Conservation (phyloP, 1,284 basidiomycete species). For the Microbotryomycetes sp. region DNA sequence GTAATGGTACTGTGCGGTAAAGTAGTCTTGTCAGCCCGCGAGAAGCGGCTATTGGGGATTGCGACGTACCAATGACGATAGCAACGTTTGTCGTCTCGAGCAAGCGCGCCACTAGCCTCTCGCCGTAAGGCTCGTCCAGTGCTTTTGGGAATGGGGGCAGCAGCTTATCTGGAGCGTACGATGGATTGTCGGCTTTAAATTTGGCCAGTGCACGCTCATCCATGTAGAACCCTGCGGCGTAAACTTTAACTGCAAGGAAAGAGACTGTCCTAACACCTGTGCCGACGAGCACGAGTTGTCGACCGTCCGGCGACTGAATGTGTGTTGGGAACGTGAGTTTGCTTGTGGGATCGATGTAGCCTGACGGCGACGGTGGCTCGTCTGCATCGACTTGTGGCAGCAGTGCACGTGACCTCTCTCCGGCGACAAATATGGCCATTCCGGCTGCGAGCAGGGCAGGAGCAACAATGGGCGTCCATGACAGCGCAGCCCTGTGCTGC, state of each 20-base stretch:
- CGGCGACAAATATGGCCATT: too few species aligned
- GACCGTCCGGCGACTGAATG: slow-evolving; percentile 32
- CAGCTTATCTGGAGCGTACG: not conserved
- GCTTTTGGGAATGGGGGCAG: not conserved
- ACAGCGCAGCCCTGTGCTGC: too few species aligned
- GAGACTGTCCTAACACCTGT: slow-evolving; percentile 74
- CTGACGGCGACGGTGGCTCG: not conserved
- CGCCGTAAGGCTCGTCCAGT: not conserved
- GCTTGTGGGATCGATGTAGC: slow-evolving; percentile 40
- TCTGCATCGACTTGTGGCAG: slow-evolving; percentile 8
- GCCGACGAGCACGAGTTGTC: slow-evolving; percentile 59
- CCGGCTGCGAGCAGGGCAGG: too few species aligned
- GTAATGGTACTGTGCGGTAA: slow-evolving; percentile 59
- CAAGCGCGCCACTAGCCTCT: slow-evolving; percentile 9
- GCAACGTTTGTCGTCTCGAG: slow-evolving; percentile 24
- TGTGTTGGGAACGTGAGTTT: slow-evolving; percentile 39
- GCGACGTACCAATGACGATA: slow-evolving; percentile 24
- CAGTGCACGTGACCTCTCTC: too few species aligned
- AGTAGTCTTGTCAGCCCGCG: not conserved
- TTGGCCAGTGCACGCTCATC: slow-evolving; percentile 47
- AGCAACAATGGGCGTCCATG: too few species aligned
- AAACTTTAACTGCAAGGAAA: slow-evolving; percentile 72
- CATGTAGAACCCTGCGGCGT: slow-evolving; percentile 77
- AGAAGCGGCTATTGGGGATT: not conserved
- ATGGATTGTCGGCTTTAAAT: not conserved